A percentile compares a stretch with the other conserved stretches of the same genome.
Conservation (phyloP, 805 yeast species). For the Candida maltosa region DNA sequence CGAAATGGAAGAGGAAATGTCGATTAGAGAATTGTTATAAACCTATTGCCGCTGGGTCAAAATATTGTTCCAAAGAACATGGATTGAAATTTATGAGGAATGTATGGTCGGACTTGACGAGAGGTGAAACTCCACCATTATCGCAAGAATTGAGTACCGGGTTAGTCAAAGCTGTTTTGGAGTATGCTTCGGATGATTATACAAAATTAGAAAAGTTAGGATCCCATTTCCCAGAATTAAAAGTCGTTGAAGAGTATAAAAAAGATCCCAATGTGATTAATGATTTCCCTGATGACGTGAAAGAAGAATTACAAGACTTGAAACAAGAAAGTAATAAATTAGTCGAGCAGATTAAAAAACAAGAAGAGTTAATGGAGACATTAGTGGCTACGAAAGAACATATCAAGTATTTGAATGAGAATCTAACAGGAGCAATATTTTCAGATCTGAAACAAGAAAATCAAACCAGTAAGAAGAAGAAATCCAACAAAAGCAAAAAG, state of each 20-base stretch:
- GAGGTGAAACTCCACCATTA: conserved; percentile 8
- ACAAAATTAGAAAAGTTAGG: conserved; percentile 25
- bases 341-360: conserved; percentile 1
- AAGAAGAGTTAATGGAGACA: conserved; percentile 15
- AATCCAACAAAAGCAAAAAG: conserved; percentile 19
- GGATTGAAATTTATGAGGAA: conserved; percentile 47
- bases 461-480: conserved; percentile 26
- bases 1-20: conserved; percentile 78
- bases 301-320: conserved; percentile 9
- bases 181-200: conserved; percentile 16
- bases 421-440: conserved; percentile 12
- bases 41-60: conserved; percentile 51
- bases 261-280: conserved; percentile 9
- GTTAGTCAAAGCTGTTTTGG: conserved; percentile 22
- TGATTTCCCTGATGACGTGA: conserved; percentile 8
- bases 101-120: conserved; percentile 15
- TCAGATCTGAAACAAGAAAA: conserved; percentile 9
- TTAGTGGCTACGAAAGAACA: conserved; percentile 32
- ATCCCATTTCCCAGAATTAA: conserved; percentile 41
- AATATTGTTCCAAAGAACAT: conserved; percentile 75
- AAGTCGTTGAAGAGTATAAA: conserved; percentile 23
- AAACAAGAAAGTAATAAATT: conserved; percentile 10
- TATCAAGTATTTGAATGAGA: conserved; percentile 36
- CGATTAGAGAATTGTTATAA: conserved; percentile 53
- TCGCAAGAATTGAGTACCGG: conserved; percentile 10